Conservation (phyloP, 1,139 yeast genomes). For the Kodamaea sp. region DNA sequence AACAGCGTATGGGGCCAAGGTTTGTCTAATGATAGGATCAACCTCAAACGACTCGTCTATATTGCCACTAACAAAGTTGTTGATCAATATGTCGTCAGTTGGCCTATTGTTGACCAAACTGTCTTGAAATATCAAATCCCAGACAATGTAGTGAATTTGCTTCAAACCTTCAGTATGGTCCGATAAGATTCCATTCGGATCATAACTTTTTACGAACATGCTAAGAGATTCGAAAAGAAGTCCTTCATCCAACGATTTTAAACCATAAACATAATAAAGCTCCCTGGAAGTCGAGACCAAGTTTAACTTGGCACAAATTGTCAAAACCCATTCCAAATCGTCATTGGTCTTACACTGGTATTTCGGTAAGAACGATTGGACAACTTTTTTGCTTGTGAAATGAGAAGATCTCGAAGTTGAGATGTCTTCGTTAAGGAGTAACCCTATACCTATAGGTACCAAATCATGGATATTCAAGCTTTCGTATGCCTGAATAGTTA, state of each 20-base stretch:
- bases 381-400: slow-evolving; percentile 40
- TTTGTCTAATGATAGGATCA: slow-evolving; percentile 63
- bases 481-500: slow-evolving; percentile 61
- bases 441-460: slow-evolving; percentile 70
- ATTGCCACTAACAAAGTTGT: slow-evolving; percentile 49
- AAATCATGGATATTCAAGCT: slow-evolving; percentile 51
- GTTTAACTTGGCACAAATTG: slow-evolving; percentile 49
- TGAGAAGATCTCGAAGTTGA: slow-evolving; percentile 22
- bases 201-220: slow-evolving; percentile 68
- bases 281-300: slow-evolving; percentile 55
- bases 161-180: slow-evolving; percentile 33
- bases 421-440: slow-evolving; percentile 34
- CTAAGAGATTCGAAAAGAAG: slow-evolving; percentile 66
- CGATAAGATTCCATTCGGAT: slow-evolving; percentile 27
- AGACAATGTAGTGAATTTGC: slow-evolving; percentile 40
- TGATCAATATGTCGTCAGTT: slow-evolving; percentile 55
- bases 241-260: slow-evolving; percentile 42
- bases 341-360: slow-evolving; percentile 64
- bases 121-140: slow-evolving; percentile 60
- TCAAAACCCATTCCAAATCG: slow-evolving; percentile 79
- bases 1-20: slow-evolving; percentile 74
- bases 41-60: slow-evolving; percentile 35
- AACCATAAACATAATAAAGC: slow-evolving; percentile 46
- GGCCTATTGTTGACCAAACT: slow-evolving; percentile 55
- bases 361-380: slow-evolving; percentile 62